Percentiles rank a stretch among this genome's conserved stretches.
Evolutionary conservation across 2,329 filamentous ascomycete genomes (phyloP).

Genomic region (Phoma sp.): DNA sequence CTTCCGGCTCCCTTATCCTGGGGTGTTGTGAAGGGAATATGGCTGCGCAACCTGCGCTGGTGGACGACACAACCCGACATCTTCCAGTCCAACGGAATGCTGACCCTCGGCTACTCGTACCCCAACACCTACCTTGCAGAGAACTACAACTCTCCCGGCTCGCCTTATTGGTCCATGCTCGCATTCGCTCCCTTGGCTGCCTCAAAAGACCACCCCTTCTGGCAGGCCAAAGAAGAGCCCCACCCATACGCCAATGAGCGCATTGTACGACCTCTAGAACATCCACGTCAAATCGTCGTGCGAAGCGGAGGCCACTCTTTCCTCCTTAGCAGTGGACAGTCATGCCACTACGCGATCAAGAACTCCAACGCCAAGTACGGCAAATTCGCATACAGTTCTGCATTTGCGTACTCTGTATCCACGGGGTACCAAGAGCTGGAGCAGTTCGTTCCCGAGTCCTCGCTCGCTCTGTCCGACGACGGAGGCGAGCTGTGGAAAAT

Average conservation of each 20-base stretch:
- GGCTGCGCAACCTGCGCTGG: slow-evolving; percentile 77
- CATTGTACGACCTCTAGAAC: slow-evolving; percentile 65
- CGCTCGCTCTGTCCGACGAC: slow-evolving; percentile 78
- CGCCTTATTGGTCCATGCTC: slow-evolving; percentile 78
- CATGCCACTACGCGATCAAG: slow-evolving; percentile 83
- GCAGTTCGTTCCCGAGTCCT: slow-evolving; percentile 76
- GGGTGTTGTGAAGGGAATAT: slow-evolving; percentile 79
- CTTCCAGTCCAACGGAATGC: slow-evolving; percentile 75
- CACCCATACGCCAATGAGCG: slow-evolving; percentile 64
- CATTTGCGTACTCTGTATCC: slow-evolving; percentile 78
- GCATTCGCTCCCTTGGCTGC: slow-evolving; percentile 77
- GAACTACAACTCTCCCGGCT: slow-evolving; percentile 81
- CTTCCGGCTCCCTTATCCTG: slow-evolving; percentile 74
- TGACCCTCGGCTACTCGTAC: slow-evolving; percentile 79
- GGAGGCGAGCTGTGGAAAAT: slow-evolving; percentile 81
- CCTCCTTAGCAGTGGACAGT: slow-evolving; percentile 73
- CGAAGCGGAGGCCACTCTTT: slow-evolving; percentile 77
- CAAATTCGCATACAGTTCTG: slow-evolving; percentile 76
- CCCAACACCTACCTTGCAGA: slow-evolving; percentile 83
- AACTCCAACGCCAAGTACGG: slow-evolving; percentile 84
- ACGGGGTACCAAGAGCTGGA: slow-evolving; percentile 77
- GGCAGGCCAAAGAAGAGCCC: slow-evolving; percentile 71
- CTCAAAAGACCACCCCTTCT: slow-evolving; percentile 74
- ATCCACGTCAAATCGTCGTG: slow-evolving; percentile 76
- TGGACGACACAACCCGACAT: slow-evolving; percentile 79